Evolutionary conservation across 768 basidiomycete genomes (phyloP).

Genomic region (Hygrophoropsis aurantiaca): DNA sequence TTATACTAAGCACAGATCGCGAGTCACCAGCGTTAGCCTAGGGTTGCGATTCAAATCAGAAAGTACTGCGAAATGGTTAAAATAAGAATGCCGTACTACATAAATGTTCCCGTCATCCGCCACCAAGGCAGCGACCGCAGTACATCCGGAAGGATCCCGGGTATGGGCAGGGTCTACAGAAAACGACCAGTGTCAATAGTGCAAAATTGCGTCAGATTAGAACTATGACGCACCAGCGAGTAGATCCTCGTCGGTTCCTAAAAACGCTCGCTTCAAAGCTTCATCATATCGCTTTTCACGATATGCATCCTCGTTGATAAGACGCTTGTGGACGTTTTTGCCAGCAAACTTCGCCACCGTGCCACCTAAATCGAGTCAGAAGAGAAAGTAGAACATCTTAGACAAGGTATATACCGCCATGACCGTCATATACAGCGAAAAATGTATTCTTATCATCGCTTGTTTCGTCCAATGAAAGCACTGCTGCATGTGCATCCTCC

Average conservation of each 20-base stretch:
- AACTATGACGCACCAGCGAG: constrained; percentile 60
- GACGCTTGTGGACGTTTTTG: constrained; percentile 75
- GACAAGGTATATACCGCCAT: constrained; percentile 68
- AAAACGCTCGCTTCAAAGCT: constrained; percentile 85
- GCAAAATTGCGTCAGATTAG: constrained; percentile 1
- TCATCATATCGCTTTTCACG: constrained; percentile 64
- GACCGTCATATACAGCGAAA: constrained; percentile 98
- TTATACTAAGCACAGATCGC: constrained; percentile 79
- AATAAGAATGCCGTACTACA: constrained; percentile 53
- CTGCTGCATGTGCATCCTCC: constrained; percentile 91
- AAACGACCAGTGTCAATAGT: constrained; percentile 7
- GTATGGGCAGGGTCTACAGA: constrained; percentile 76
- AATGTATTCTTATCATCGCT: constrained; percentile 61
- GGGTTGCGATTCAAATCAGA: constrained; percentile 4
- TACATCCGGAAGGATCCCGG: constrained; percentile 94
- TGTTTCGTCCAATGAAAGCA: constrained; percentile 65
- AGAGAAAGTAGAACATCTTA: constrained; percentile 9
- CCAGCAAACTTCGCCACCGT: constrained; percentile 89
- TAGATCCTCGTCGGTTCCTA: constrained; percentile 94
- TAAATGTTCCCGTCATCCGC: constrained; percentile 77
- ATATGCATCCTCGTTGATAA: constrained; percentile 73
- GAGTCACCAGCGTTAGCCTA: constrained; percentile 99
- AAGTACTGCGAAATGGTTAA: constrained; percentile 2
- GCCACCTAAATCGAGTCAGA: constrained; percentile 49
- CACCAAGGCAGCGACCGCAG: constrained; percentile 86